Base-by-base conservation (phyloP, 805 yeast species). In the Scheffersomyces lignosus region DNA sequence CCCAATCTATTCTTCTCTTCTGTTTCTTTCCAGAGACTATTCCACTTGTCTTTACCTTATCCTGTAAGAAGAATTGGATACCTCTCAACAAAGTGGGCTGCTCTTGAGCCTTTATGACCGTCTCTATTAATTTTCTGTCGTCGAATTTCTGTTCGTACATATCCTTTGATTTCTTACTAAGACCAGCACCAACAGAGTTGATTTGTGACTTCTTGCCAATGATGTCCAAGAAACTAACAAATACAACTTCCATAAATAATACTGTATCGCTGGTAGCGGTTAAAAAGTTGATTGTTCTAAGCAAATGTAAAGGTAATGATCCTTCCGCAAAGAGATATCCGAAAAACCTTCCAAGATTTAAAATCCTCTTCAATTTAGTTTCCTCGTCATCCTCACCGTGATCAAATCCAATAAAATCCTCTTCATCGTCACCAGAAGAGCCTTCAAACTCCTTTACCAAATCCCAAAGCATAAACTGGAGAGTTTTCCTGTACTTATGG, bases 401-500 rank as follows among this genome's bases (percentile, higher is more conserved):
- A 55, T 69, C 46, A 46, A 58, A 60, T 4, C 60, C 67, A n/a
- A 56, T 51, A 29, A 60, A 62, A 15, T 63, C 70, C 2, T 60
- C 66, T 4, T 74, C 77, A 2, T 73, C 77, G 5, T 63, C 73
- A 5, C 65, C 71, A 2, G 70, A 73, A 8, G 41, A 51, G 3
- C 60, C 59, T 45, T 87, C 96, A 29, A 87, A 66, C 24, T 81
- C 87, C 47, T 80, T 80, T 13, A 90, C 51, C 29, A 80, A 72
- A 58, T 93, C 96, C 98, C 98, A 93, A 27, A 93, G 70, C 49
- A 80, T 70, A 56, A 93, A 89, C 55, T 91, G 97, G 50, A 93
- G 83, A 0, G 95, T 79, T 60, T 90, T 89, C 54, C 86, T 75
- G 58, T 85, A 64, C 2, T 80, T 70, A 49, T 88, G 95, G 15